phyloP scores from a whole-genome alignment of 1,284 basidiomycete genomes.

The Pseudozyma tsukubaensis region DNA sequence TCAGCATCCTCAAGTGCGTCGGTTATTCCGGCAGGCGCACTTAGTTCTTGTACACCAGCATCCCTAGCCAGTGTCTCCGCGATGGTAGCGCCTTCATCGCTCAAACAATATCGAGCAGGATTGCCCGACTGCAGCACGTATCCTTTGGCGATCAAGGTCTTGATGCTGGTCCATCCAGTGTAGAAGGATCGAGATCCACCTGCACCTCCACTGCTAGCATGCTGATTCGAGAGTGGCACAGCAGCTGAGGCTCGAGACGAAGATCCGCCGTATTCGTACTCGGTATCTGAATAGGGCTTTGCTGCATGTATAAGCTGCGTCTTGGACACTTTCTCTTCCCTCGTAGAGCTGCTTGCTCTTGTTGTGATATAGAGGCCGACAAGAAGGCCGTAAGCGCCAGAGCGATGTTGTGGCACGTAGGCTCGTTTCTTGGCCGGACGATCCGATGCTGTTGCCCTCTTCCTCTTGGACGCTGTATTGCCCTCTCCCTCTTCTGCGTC shows the following conservation, averaged over 20 bases:
- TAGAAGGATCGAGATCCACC: constrained; percentile 48
- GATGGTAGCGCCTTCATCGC: constrained; percentile 58
- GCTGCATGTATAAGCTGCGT: constrained; percentile 61
- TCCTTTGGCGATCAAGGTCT: constrained; percentile 65
- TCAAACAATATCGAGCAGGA: constrained; percentile 62
- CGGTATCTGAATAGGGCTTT: constrained; percentile 60
- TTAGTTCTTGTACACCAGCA: constrained; percentile 23
- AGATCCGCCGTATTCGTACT: constrained; percentile 50
- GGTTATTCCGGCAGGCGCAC: background rate
- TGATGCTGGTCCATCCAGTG: constrained; percentile 67
- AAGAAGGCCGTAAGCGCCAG: constrained; percentile 65
- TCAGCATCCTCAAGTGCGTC: background rate
- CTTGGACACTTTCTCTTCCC: constrained; percentile 47
- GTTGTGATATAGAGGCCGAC: constrained; percentile 57
- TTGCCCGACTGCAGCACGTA: constrained; percentile 65
- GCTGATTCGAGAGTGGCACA: constrained; percentile 30
- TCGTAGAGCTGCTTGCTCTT: constrained; percentile 10
- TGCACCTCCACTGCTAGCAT: constrained; percentile 13
- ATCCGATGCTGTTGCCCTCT: constrained; percentile 21
- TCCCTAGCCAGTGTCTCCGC: constrained; percentile 47
- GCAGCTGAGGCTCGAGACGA: constrained; percentile 39
- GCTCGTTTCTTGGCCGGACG: constrained; percentile 43
- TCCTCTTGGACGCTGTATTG: constrained; percentile 11
- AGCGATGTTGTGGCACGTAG: constrained; percentile 63
- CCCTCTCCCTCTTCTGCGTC: constrained; percentile 1